Evolutionary conservation across 208 protist species (phyloP).

Genomic region (Leishmania tarentolae): DNA sequence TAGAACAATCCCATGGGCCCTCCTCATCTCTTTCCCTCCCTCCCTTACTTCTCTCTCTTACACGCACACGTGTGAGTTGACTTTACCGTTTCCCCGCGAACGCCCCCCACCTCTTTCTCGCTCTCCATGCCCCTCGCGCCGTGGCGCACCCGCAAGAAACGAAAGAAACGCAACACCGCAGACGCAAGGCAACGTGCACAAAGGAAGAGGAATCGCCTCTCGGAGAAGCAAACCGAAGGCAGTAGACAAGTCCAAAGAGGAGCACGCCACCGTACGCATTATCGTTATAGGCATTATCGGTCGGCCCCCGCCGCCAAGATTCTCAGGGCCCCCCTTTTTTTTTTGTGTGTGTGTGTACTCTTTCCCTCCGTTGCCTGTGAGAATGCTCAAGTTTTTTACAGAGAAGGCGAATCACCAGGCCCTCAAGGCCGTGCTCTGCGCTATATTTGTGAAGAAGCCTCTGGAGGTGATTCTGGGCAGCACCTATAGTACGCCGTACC

Average conservation of each 20-base stretch:
- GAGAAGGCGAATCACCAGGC: constrained; percentile 91
- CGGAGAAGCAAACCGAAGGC: not conserved
- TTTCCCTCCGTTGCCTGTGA: not conserved
- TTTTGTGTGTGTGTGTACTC: not conserved
- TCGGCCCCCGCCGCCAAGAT: not conserved
- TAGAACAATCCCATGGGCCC: not conserved
- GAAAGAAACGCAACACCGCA: not conserved
- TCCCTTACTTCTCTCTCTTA: not conserved
- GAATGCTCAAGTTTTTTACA: constrained; percentile 64
- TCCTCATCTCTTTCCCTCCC: not conserved
- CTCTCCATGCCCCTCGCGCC: not conserved
- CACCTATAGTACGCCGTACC: constrained; percentile 61
- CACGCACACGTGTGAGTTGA: not conserved
- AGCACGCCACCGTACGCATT: not conserved
- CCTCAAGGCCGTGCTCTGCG: constrained; percentile 79
- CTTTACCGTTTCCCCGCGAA: not conserved
- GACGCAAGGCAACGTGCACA: not conserved
- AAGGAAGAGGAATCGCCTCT: not conserved
- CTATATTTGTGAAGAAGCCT: constrained; percentile 47
- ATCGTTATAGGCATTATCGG: not conserved
- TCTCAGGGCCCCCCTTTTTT: not conserved
- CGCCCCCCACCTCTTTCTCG: not conserved
- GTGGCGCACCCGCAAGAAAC: not conserved
- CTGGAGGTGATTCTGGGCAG: constrained; percentile 71
- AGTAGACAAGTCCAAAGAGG: not conserved